Evolutionary conservation across 257 asterid species (phyloP).

Genomic region (Thymus mandschuricus): DNA sequence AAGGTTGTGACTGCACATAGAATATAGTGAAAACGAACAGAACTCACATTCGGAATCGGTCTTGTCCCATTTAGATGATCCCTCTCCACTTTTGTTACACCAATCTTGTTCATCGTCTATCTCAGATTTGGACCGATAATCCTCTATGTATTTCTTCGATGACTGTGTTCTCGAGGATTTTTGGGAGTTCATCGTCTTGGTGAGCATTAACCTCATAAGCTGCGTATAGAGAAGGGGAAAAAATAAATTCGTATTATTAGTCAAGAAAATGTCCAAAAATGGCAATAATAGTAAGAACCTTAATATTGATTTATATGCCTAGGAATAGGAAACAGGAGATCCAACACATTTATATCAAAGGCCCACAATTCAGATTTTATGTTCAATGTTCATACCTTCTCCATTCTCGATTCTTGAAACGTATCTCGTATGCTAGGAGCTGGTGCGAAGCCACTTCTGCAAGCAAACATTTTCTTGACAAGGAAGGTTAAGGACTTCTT

Average conservation of each 20-base stretch:
- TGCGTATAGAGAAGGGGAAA: conserved; percentile 29
- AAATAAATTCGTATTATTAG: not conserved
- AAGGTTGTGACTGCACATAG: not conserved
- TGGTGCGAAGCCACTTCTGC: conserved; percentile 67
- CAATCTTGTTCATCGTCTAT: conserved; percentile 48
- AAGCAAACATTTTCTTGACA: conserved; percentile 82
- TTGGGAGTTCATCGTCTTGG: conserved; percentile 64
- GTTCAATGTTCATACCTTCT: conserved; percentile 56
- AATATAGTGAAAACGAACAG: not conserved
- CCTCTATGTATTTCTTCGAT: conserved; percentile 56
- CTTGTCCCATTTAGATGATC: conserved; percentile 79
- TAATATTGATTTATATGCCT: not conserved
- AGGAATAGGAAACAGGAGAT: not conserved
- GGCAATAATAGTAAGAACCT: not conserved
- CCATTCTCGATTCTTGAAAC: conserved; percentile 91
- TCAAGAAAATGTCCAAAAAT: conserved; percentile 7
- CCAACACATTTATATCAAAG: not conserved
- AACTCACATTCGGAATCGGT: conserved; percentile 87
- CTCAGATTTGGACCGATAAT: conserved; percentile 30
- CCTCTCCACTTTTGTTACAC: conserved; percentile 33
- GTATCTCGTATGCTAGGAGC: conserved; percentile 71
- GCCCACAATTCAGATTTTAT: not conserved
- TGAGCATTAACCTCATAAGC: conserved; percentile 84
- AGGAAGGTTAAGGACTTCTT: conserved; percentile 76
- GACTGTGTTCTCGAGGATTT: conserved; percentile 50